Percentiles rank a stretch among this genome's conserved stretches.
Evolutionary conservation across 306 rosid species (phyloP).

Genomic region (Pachyrhizus erosus): DNA sequence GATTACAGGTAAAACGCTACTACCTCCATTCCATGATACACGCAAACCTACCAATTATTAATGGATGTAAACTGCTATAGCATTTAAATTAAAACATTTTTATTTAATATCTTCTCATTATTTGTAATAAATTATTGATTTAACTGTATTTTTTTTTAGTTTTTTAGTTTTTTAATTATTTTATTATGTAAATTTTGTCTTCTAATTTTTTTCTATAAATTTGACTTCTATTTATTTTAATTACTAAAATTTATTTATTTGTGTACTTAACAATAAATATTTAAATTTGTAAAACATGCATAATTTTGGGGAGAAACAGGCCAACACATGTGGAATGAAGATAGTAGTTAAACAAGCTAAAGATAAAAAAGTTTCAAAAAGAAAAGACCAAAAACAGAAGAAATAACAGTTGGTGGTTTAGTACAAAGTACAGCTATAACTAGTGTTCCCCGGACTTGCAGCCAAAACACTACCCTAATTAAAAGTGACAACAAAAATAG

Average conservation of each 20-base stretch:
- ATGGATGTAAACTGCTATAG: neutral
- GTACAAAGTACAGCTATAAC: neutral
- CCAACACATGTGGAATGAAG: neutral
- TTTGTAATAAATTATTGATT: too few relatives aligned
- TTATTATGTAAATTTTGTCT: too few relatives aligned
- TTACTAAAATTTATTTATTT: too few relatives aligned
- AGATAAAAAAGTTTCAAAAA: conserved; percentile 23
- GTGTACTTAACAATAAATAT: too few relatives aligned
- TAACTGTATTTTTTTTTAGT: too few relatives aligned
- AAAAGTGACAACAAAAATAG: conserved; percentile 21
- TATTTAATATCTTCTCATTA: neutral
- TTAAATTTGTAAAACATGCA: neutral
- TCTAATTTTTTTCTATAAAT: too few relatives aligned
- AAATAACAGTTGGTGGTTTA: neutral
- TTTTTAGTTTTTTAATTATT: too few relatives aligned
- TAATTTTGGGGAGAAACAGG: neutral
- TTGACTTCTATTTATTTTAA: too few relatives aligned
- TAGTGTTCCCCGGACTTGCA: conserved; percentile 14
- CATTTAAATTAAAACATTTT: too few relatives aligned
- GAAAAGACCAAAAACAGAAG: conserved; percentile 4
- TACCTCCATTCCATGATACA: neutral
- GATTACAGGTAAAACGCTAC: neutral
- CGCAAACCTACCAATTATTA: neutral
- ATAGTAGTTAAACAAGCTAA: neutral
- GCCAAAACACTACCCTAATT: conserved; percentile 27